phyloP scores from a whole-genome alignment of 805 yeast species.

The Ogataea polymorpha region DNA sequence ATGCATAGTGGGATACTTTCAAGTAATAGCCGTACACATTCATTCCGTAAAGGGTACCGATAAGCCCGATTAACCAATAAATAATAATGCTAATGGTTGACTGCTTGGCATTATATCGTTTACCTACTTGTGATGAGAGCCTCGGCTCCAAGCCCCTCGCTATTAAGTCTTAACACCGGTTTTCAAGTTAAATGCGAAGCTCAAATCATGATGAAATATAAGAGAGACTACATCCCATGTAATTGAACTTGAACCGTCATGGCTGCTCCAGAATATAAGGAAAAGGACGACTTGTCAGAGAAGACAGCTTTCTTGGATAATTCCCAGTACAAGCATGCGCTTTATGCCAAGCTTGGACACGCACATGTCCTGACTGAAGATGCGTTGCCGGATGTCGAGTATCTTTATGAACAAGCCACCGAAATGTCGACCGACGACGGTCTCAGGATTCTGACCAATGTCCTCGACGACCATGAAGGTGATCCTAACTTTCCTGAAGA shows the following conservation, averaged over 20 bases:
- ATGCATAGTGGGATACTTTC: not conserved
- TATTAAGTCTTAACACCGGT: not conserved
- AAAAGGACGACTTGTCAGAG: not conserved
- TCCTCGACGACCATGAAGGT: conserved; percentile 25
- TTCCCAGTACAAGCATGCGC: not conserved
- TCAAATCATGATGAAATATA: not conserved
- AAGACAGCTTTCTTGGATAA: not conserved
- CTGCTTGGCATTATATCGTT: not conserved
- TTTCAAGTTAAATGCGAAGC: not conserved
- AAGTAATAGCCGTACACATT: not conserved
- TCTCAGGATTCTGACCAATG: conserved; percentile 26
- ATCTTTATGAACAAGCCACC: conserved; percentile 5
- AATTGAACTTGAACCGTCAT: not conserved
- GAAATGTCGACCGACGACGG: conserved; percentile 24
- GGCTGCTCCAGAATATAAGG: not conserved
- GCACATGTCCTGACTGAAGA: not conserved
- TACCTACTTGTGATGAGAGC: not conserved
- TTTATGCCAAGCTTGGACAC: conserved; percentile 3
- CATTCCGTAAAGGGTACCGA: not conserved
- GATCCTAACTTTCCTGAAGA: conserved; percentile 34
- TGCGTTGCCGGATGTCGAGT: conserved; percentile 7
- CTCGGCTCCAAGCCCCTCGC: not conserved
- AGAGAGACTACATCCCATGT: not conserved
- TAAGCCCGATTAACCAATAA: not conserved
- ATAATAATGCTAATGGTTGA: not conserved